Base-by-base conservation (phyloP, 208 protist species). In the Leishmania braziliensis region DNA sequence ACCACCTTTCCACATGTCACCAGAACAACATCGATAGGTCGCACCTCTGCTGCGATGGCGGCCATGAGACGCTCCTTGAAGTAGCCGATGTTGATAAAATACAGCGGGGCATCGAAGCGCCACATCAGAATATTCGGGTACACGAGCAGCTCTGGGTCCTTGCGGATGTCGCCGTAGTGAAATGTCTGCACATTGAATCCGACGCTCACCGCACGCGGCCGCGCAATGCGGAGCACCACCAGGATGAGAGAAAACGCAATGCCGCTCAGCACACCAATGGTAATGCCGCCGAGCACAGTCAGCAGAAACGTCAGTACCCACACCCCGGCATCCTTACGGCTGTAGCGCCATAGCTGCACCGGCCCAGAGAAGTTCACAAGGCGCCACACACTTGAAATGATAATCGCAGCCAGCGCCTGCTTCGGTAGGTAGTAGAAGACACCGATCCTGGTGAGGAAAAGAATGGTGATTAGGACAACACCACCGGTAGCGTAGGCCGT, bases 381-480 rank as follows among this genome's bases (percentile, higher is more conserved):
- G 36, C 86, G 83, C 86, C 86, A 86, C 60, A 92, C 87, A 54
- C 85, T 89, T 63, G 87, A 63, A 29, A 92, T 84, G 14, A 90
- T 80, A 60, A 92, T 92, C 9, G 89, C 89, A 5, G 79, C 89
- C 51, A 92, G 85, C 0, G 87, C 82, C 39, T 91, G 87, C 80
- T 92, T 91, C n/a, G 89, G 89, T 54, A 92, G 69, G 77, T 88
- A 92, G 85, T 91, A 92, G 48, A 92, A 92, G 48, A 89, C 85
- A 29, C 84, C 83, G 23, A 92, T 83, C 16, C 84, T 78, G 5
- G 86, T 91, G 60, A 92, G 63, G 65, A 86, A 86, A 23, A 89
- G 71, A 29, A 90, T 85, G 2, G 89, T 91, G 60, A 90, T 79
- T 60, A 92, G 81, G 36, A 39, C 36, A 39, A 39, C 54, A 92